A percentile compares a stretch with the other conserved stretches of the same genome.
These are phyloP conservation scores for Pulveroboletus sp. DNA, from an alignment of 768 basidiomycete genomes.

Conservation along the genomic window DNA sequence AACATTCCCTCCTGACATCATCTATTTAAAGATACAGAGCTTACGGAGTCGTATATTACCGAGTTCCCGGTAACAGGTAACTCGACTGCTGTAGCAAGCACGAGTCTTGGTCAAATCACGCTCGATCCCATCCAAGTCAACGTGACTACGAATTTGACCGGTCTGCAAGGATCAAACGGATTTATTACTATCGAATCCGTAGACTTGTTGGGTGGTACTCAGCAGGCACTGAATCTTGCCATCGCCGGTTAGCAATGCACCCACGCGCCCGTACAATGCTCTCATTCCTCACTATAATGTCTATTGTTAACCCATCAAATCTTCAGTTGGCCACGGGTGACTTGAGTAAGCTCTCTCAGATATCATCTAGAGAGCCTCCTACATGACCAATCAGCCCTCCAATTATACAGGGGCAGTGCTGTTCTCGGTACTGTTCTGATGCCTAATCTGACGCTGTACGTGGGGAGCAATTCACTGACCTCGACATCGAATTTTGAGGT, in stretches of 20 bases:
- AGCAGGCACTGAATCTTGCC: slow-evolving; percentile 50
- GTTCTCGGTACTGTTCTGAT: slow-evolving; percentile 57
- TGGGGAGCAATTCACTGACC: slow-evolving; percentile 55
- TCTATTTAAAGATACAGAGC: slow-evolving; percentile 43
- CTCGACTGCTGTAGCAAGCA: slow-evolving; percentile 55
- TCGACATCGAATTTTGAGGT: slow-evolving; percentile 51
- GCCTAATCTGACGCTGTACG: slow-evolving; percentile 52
- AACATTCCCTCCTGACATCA: not conserved
- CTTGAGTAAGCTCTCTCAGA: slow-evolving; percentile 42
- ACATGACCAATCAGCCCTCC: slow-evolving; percentile 39
- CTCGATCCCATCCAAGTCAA: slow-evolving; percentile 69
- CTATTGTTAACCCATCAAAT: slow-evolving; percentile 65
- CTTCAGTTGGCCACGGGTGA: slow-evolving; percentile 59
- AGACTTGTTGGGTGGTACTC: slow-evolving; percentile 62
- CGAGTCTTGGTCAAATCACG: slow-evolving; percentile 61
- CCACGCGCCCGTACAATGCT: not conserved
- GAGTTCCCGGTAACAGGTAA: slow-evolving; percentile 57
- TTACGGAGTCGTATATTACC: slow-evolving; percentile 46
- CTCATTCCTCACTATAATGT: slow-evolving; percentile 33
- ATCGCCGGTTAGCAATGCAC: slow-evolving; percentile 45
- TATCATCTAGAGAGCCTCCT: not conserved
- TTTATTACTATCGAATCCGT: slow-evolving; percentile 52
- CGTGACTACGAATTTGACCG: slow-evolving; percentile 55
- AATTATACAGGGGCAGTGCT: slow-evolving; percentile 47
- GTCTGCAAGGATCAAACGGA: slow-evolving; percentile 57